Evolutionary conservation across 805 yeast genomes (phyloP).

Genomic region (Zygoascus bituminiphila): DNA sequence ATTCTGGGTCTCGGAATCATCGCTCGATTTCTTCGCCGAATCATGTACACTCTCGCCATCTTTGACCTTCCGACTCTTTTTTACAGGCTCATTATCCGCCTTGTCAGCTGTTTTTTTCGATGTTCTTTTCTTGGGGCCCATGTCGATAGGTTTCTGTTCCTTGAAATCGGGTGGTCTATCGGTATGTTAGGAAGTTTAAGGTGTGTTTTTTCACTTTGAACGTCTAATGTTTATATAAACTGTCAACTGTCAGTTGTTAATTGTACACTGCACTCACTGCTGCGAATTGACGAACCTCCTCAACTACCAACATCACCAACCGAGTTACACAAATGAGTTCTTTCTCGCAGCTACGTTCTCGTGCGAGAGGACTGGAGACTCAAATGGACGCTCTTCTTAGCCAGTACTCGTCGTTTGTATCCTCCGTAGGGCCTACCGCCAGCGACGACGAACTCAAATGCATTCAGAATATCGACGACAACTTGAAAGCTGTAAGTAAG

Average conservation of each 20-base stretch:
- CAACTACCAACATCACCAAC: not conserved
- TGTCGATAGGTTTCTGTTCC: too few relatives aligned
- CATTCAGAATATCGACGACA: constrained; percentile 42
- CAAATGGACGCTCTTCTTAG: constrained; percentile 51
- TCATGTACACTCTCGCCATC: not conserved
- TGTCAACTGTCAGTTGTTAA: too few relatives aligned
- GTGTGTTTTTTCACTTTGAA: too few relatives aligned
- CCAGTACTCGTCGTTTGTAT: constrained; percentile 46
- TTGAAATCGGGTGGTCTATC: too few relatives aligned
- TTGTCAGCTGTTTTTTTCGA: constrained; percentile 2
- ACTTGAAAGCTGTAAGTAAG: constrained; percentile 36
- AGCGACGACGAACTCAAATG: constrained; percentile 40
- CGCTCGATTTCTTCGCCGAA: not conserved
- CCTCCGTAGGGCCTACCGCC: constrained; percentile 41
- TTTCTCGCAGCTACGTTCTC: constrained; percentile 60
- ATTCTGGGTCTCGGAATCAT: not conserved
- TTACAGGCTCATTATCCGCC: not conserved
- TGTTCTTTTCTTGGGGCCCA: constrained; percentile 6
- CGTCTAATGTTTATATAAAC: too few relatives aligned
- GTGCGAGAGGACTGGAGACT: constrained; percentile 61
- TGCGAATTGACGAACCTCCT: too few relatives aligned
- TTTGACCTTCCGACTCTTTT: constrained; percentile 2
- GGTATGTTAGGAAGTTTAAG: too few relatives aligned
- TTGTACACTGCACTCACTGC: too few relatives aligned
- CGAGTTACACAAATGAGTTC: too few relatives aligned